Base-by-base conservation (phyloP, 306 rosid genomes). In the Acacia confusa region DNA sequence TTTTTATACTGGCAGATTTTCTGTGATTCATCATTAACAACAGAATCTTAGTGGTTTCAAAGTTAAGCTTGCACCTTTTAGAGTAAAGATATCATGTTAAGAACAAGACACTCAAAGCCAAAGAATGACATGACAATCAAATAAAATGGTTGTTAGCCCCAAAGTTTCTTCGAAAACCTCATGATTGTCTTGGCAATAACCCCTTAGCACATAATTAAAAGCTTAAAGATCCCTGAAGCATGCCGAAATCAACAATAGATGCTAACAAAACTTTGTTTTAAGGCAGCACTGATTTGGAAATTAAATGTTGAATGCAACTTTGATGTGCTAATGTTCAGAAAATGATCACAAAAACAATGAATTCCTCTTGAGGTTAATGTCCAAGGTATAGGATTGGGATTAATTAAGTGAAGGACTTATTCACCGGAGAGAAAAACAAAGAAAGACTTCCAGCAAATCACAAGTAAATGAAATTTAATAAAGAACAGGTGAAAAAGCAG, bases 1-100 rank as follows among this genome's bases (percentile, higher is more conserved):
- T 90, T 86, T 87, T 93, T 24, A 86, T 20, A 70, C 83, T 84
- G 70, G 94, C 83, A 70, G 92, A 70, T 78, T 86, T 93, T 83
- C 99, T 93, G 94, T 75, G 75, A 77, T 68, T 64, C 68, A 83
- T 61, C 30, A 68, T 68, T 52, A 48, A 74, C 47, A 86, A 79
- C 70, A 82, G 66, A 76, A 81, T n/a, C 34, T 20, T 74, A 15
- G 75, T 74, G 65, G 60, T 50, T 41, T 57, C 9, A 30, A 8
- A 20, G 12, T 57, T n/a, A 45, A 15, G 13, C 7, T 25, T 50
- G 52, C 28, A 64, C 61, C 10, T 8, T 32, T 60, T 38, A 43
- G 7, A 41, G 65, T 19, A n/a, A 66, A 61, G 52, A 57, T n/a
- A 81, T 20, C 32, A 68, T 70, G 81, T 61, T 68, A 55, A 50